Percentiles rank a stretch among this genome's conserved stretches.
Conservation (phyloP, 2,329 filamentous ascomycete genomes). For the Fusarium dimerum region DNA sequence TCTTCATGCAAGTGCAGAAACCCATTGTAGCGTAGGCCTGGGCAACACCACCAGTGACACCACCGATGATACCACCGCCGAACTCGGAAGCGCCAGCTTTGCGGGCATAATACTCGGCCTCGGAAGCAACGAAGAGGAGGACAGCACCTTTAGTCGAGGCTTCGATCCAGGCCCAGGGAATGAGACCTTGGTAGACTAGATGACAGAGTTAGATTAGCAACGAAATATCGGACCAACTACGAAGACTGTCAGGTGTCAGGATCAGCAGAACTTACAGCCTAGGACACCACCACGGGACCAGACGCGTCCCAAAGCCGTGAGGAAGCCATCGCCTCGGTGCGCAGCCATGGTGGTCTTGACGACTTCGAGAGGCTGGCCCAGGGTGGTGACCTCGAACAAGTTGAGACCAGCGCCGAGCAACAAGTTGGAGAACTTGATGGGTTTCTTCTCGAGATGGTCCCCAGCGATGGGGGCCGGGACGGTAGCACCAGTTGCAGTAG, state of each 20-base stretch:
- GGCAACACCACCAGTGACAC: conserved; percentile 91
- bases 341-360: conserved; percentile 99
- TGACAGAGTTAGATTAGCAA: conserved; percentile 30
- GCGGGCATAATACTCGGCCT: conserved; percentile 94
- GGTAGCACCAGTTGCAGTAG: conserved; percentile 54
- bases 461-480: conserved; percentile 52
- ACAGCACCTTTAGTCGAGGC: conserved; percentile 99
- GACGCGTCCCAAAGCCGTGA: conserved; percentile 77
- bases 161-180: conserved; percentile 99
- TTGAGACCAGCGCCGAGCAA: conserved; percentile 91
- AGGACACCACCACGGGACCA: conserved; percentile 92
- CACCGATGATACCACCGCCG: conserved; percentile 82
- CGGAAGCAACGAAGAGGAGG: conserved; percentile 97
- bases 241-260: not conserved
- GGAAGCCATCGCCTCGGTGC: conserved; percentile 87
- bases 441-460: conserved; percentile 88
- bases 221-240: not conserved
- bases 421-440: conserved; percentile 99
- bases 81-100: conserved; percentile 83
- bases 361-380: conserved; percentile 87
- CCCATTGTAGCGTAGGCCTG: conserved; percentile 99
- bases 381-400: conserved; percentile 81
- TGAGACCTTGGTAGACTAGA: conserved; percentile 99
- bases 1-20: conserved; percentile 99
- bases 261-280: conserved; percentile 71